Base-by-base conservation (phyloP, 2,329 filamentous ascomycete species). In the Hysterium pulicare region DNA sequence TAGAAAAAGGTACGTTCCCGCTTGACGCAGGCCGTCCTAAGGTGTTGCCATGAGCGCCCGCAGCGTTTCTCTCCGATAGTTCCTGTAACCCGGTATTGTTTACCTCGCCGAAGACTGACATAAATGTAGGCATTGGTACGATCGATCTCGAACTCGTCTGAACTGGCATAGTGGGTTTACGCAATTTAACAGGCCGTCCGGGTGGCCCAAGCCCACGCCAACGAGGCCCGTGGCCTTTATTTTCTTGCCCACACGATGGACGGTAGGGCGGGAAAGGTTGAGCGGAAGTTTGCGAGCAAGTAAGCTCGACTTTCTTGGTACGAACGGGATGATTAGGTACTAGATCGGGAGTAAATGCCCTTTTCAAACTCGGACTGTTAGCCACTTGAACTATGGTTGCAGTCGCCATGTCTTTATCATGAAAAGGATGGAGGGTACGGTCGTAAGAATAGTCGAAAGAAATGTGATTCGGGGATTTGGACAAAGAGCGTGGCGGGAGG, bases 51-150 rank as follows among this genome's bases (percentile, higher is more conserved):
- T 62, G 58, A 45, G 47, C 40, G 43, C 48, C 46, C 15, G 40
- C 46, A 28, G 38, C 45, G 45, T 48, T 50, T 43, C 48, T 30
- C 30, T 47, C 51, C 40, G 54, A 40, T 77, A 77, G 44, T 68
- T 73, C 52, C 76, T 76, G 52, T 69, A 69, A 62, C 60, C 50
- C 67, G 64, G 41, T 70, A 66, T 45, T 71, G 42, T 54, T 59
- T 17, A 84, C 81, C 52, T 84, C 74, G 62, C 83, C 82, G 71
- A 84, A 86, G 43, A 87, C 83, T 44, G 84, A 83, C 83, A 86
- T 86, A 58, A 87, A 86, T 17, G 84, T 82, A 61, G 84, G 84
- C 74, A 87, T 83, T 66, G 71, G 71, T 24, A 58, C 57, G 48
- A 62, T 60, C 9, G 61, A 51, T 41, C 61, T 54, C 41, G 66